phyloP scores from a whole-genome alignment of 345 rosid species.

The Angophora floribunda region DNA sequence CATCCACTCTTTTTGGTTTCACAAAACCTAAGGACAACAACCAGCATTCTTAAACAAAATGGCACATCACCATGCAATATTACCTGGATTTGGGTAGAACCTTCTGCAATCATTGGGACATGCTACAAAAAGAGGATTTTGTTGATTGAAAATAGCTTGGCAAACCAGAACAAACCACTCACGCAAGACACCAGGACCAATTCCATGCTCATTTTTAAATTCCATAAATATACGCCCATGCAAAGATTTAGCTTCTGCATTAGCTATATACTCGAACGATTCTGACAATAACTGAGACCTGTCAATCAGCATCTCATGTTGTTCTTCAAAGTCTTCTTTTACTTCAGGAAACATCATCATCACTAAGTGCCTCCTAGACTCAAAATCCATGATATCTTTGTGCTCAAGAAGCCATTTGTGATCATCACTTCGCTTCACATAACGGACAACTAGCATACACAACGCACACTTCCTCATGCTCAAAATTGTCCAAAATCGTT shows the following conservation, averaged over 20 bases:
- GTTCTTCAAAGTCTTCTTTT: constrained; percentile 75
- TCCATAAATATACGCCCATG: constrained; percentile 87
- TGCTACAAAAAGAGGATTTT: constrained; percentile 68
- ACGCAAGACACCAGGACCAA: constrained; percentile 93
- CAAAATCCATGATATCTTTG: constrained; percentile 74
- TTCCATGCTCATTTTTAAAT: constrained; percentile 95
- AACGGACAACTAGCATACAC: constrained; percentile 42
- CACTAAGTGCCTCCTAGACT: constrained; percentile 74
- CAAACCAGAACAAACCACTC: constrained; percentile 96
- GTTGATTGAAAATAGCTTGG: constrained; percentile 64
- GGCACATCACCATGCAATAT: not conserved
- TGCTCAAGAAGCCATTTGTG: constrained; percentile 73
- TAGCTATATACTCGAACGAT: constrained; percentile 69
- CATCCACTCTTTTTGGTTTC: not conserved
- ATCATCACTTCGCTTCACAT: constrained; percentile 62
- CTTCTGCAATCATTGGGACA: constrained; percentile 81
- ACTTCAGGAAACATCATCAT: constrained; percentile 85
- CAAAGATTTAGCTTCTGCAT: constrained; percentile 53
- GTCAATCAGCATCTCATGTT: constrained; percentile 97
- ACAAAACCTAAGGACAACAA: not conserved
- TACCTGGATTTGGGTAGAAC: constrained; percentile 93
- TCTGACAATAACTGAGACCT: constrained; percentile 79
- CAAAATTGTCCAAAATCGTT: constrained; percentile 34
- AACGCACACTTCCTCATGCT: constrained; percentile 34
- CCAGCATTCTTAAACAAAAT: not conserved